These are phyloP conservation scores for Dendrobium huoshanense DNA, from an alignment of 106 monocot genomes.

Conservation along the genomic window DNA sequence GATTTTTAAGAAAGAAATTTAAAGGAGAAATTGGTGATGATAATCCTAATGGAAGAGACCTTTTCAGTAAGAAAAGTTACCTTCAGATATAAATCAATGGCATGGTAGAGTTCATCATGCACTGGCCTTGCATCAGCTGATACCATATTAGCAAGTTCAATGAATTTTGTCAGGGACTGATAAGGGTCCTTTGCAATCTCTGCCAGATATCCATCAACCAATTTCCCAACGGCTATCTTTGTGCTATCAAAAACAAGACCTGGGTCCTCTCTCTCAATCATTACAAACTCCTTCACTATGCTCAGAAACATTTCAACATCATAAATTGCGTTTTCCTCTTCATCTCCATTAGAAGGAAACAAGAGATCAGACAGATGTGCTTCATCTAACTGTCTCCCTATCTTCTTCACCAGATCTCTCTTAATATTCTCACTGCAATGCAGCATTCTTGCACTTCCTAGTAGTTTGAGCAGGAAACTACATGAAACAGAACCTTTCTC, in stretches of 20 bases:
- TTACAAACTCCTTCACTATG: slow-evolving; percentile 31
- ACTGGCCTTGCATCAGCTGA: slow-evolving; percentile 24
- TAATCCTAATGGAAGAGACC: too few relatives aligned
- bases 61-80: slow-evolving; percentile 3
- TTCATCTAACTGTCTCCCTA: slow-evolving; percentile 21
- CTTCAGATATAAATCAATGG: slow-evolving; percentile 39
- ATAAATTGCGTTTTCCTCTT: slow-evolving; percentile 13
- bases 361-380: slow-evolving; percentile 25
- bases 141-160: slow-evolving; percentile 29
- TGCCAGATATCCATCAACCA: slow-evolving; percentile 31
- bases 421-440: slow-evolving; percentile 14
- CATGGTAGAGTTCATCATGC: slow-evolving; percentile 40
- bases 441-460: slow-evolving; percentile 19
- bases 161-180: slow-evolving; percentile 20
- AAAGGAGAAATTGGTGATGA: too few relatives aligned
- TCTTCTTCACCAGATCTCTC: slow-evolving; percentile 30
- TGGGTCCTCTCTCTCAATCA: slow-evolving; percentile 15
- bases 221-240: slow-evolving; percentile 26
- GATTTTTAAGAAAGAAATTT: too few relatives aligned
- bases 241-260: slow-evolving; percentile 8
- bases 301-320: slow-evolving; percentile 20
- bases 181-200: slow-evolving; percentile 26
- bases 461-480: slow-evolving; percentile 25
- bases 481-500: slow-evolving; percentile 29
- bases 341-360: slow-evolving; percentile 9